Evolutionary conservation across 805 yeast species (phyloP).

Genomic region (Sporopachydermia quercuum): DNA sequence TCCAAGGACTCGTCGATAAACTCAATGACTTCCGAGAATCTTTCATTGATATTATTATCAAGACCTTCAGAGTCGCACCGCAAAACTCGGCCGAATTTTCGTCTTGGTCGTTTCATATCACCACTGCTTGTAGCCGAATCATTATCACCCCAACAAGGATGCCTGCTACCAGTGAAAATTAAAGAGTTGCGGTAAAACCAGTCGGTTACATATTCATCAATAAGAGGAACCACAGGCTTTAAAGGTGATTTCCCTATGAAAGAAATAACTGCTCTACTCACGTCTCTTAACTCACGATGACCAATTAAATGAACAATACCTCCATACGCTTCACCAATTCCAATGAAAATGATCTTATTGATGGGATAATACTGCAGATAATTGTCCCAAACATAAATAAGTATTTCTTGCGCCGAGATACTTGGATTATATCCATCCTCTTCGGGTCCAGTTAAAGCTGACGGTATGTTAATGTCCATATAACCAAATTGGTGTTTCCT

Average conservation of each 20-base stretch:
- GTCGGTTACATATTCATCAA: constrained; percentile 80
- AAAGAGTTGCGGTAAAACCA: constrained; percentile 85
- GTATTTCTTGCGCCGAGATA: constrained; percentile 59
- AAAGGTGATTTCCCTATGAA: constrained; percentile 57
- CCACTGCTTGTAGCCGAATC: constrained; percentile 11
- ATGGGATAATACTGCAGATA: constrained; percentile 65
- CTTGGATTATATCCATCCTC: constrained; percentile 41
- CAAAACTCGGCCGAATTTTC: constrained; percentile 82
- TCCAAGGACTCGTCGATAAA: constrained; percentile 70
- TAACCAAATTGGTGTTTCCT: constrained; percentile 49
- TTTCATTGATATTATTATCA: constrained; percentile 61
- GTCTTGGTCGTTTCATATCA: constrained; percentile 59
- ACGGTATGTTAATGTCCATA: constrained; percentile 73
- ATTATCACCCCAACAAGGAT: constrained; percentile 65
- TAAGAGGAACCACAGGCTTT: constrained; percentile 67
- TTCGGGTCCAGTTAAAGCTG: constrained; percentile 26
- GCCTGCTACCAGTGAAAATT: constrained; percentile 59
- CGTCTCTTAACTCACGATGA: constrained; percentile 52
- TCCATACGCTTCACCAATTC: constrained; percentile 80
- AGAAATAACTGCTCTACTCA: constrained; percentile 56
- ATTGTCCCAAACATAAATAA: constrained; percentile 81
- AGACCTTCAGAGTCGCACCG: constrained; percentile 59
- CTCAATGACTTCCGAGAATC: constrained; percentile 76
- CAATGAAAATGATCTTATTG: constrained; percentile 61
- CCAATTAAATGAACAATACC: constrained; percentile 81